Conservation (phyloP, 139 green algal genomes). For the Auxenochlorella pyrenoidosa region DNA sequence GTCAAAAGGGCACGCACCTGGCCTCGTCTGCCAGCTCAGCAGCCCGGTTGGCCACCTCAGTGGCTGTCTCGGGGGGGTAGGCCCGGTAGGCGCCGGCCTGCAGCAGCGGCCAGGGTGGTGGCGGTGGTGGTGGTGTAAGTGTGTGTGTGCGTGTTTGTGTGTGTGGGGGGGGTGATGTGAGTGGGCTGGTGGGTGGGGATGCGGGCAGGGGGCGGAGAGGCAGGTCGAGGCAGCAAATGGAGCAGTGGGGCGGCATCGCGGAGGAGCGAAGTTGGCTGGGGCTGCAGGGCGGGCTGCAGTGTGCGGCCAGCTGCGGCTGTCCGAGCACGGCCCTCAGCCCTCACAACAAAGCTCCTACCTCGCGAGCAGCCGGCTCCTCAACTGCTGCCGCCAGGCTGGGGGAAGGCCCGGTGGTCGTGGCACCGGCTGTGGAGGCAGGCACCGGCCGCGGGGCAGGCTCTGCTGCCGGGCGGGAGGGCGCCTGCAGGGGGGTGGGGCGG, state of each 20-base stretch:
- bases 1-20: neutral
- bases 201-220: too few relatives aligned
- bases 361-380: neutral
- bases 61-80: conserved; percentile 1
- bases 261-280: too few relatives aligned
- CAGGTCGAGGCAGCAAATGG: too few relatives aligned
- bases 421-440: neutral
- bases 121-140: neutral
- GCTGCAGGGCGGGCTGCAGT: too few relatives aligned
- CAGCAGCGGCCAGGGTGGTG: neutral
- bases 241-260: too few relatives aligned
- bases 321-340: too few relatives aligned
- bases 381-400: neutral
- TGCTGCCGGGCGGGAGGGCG: neutral
- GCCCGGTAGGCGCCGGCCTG: neutral
- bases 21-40: neutral
- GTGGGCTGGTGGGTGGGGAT: too few relatives aligned
- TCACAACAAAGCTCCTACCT: neutral
- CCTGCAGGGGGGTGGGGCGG: neutral
- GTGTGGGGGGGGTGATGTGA: neutral
- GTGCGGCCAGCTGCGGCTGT: too few relatives aligned
- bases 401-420: neutral
- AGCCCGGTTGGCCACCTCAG: neutral
- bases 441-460: neutral
- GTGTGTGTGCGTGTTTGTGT: too few relatives aligned